These are phyloP conservation scores for Spinellus fusiger DNA, from an alignment of 192 early-diverging fungal genomes.

Conservation along the genomic window DNA sequence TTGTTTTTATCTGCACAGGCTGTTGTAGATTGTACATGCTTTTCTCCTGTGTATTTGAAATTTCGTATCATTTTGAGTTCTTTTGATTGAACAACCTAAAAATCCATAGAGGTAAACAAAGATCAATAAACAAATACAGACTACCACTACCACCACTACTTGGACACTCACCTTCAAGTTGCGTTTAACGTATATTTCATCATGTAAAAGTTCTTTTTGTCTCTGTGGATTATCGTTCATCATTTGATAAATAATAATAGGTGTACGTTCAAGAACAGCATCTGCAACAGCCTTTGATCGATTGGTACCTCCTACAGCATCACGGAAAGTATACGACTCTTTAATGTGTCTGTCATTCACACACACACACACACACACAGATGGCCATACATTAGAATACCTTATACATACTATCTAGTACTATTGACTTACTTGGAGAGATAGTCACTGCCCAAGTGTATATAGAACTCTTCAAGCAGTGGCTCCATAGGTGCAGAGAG, in stretches of 20 bases:
- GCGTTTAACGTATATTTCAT: conserved; percentile 50
- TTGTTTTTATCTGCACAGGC: conserved; percentile 47
- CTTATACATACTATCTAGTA: neutral
- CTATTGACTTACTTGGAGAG: conserved; percentile 52
- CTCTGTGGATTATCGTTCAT: conserved; percentile 50
- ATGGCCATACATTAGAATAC: neutral
- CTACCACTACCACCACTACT: neutral
- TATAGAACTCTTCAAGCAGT: conserved; percentile 63
- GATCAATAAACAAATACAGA: too few species aligned
- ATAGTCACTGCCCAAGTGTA: conserved; percentile 58
- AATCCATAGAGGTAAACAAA: too few species aligned
- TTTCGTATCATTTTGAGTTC: conserved; percentile 56
- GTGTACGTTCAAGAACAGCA: conserved; percentile 68
- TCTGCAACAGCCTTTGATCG: conserved; percentile 49
- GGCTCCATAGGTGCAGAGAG: conserved; percentile 67
- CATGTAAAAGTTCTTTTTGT: conserved; percentile 38
- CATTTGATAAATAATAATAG: conserved; percentile 56
- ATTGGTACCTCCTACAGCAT: conserved; percentile 36
- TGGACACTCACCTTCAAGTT: conserved; percentile 49
- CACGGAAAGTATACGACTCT: conserved; percentile 46
- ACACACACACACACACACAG: neutral
- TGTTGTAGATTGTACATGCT: conserved; percentile 51
- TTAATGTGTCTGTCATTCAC: conserved; percentile 24
- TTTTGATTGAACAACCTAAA: conserved; percentile 46
- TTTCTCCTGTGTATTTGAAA: conserved; percentile 29